Conservation (phyloP, 371 early-diverging fungal species). For the Zopfochytrium polystomum region DNA sequence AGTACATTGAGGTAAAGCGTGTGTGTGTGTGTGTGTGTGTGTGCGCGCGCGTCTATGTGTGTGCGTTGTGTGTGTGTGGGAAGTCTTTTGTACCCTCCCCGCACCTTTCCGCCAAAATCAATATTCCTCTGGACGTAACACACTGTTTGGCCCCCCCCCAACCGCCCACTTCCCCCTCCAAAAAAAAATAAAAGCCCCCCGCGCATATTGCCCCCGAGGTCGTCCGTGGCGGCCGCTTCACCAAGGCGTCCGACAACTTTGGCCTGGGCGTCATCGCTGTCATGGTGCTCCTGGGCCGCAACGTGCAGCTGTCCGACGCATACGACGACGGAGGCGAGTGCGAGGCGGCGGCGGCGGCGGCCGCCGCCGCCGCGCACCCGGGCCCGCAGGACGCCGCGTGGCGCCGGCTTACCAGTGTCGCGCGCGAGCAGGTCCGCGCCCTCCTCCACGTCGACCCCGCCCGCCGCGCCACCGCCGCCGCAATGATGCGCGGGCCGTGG, state of each 20-base stretch:
- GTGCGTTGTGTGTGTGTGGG: no score
- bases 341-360: no score
- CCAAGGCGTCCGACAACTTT: constrained; percentile 10
- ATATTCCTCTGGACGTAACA: no score
- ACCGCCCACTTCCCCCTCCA: no score
- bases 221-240: constrained; percentile 13
- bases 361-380: background rate
- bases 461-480: constrained; percentile 2
- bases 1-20: constrained; percentile 9
- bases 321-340: no score
- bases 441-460: background rate
- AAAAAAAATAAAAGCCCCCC: background rate
- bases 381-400: background rate
- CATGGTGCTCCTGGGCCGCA: constrained; percentile 7
- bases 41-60: no score
- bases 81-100: no score
- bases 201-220: constrained; percentile 23
- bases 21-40: no score
- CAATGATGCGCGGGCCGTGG: constrained; percentile 1
- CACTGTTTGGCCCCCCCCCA: no score
- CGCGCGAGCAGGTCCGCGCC: background rate
- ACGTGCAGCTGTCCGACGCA: no score
- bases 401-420: background rate
- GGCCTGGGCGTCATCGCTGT: constrained; percentile 15
- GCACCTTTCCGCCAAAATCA: no score